These are phyloP conservation scores for Amanita subjunquillea DNA, from an alignment of 768 basidiomycete species.

Conservation along the genomic window DNA sequence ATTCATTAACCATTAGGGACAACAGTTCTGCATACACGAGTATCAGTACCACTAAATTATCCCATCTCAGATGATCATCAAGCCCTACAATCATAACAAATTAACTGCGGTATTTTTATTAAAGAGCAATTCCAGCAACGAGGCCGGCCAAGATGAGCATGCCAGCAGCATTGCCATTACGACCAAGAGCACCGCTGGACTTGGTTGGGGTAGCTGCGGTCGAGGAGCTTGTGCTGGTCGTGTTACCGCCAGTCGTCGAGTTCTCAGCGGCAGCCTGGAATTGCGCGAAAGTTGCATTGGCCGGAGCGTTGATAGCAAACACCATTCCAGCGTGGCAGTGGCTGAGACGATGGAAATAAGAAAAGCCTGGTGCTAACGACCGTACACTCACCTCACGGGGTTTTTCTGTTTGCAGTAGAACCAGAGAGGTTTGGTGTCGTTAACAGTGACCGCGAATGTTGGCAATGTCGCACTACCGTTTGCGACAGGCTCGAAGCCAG, in stretches of 20 bases:
- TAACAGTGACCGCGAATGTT: conserved; percentile 30
- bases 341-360: conserved; percentile 12
- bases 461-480: conserved; percentile 22
- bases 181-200: conserved; percentile 9
- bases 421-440: conserved; percentile 43
- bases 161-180: conserved; percentile 10
- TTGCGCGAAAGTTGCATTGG: conserved; percentile 31
- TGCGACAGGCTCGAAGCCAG: conserved; percentile 36
- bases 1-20: background rate
- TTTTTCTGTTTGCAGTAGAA: conserved; percentile 47
- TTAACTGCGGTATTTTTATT: conserved; percentile 1
- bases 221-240: conserved; percentile 12
- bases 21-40: background rate
- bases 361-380: background rate
- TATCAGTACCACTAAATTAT: background rate
- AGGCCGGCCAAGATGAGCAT: conserved; percentile 15
- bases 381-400: conserved; percentile 10
- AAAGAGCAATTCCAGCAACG: conserved; percentile 22
- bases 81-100: conserved; percentile 4
- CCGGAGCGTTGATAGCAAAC: conserved; percentile 45
- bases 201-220: conserved; percentile 8
- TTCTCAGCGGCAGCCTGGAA: conserved; percentile 28
- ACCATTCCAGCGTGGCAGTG: conserved; percentile 53
- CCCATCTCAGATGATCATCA: background rate
- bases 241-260: conserved; percentile 2